phyloP scores from a whole-genome alignment of 441 rosid species.

The Viola pubescens region DNA sequence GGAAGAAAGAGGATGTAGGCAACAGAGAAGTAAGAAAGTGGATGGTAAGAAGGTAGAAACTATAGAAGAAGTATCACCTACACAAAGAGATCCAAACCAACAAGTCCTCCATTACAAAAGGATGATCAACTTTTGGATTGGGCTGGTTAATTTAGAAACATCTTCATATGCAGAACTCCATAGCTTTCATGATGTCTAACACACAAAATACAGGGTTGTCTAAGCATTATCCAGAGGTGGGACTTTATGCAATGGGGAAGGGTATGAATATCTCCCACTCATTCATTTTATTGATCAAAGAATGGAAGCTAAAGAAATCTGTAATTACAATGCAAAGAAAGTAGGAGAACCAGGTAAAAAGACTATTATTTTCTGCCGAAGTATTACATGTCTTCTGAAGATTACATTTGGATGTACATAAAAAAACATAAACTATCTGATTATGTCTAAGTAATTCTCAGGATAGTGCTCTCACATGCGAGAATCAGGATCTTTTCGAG shows the following conservation, averaged over 20 bases:
- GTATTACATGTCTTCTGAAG: background rate
- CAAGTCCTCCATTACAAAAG: background rate
- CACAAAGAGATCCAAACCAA: no score
- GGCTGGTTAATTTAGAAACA: background rate
- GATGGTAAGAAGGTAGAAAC: no score
- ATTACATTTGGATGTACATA: background rate
- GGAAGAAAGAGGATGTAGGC: background rate
- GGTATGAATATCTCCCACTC: no score
- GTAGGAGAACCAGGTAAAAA: background rate
- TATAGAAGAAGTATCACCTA: no score
- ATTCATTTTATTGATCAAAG: background rate
- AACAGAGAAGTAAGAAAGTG: no score
- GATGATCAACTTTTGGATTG: background rate
- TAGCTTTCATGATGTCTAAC: background rate
- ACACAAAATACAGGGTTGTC: background rate
- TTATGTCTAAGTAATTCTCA: background rate
- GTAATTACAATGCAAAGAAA: background rate
- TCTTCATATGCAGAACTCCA: background rate
- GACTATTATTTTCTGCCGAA: no score
- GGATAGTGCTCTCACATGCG: slow-evolving; percentile 53
- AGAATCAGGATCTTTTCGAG: slow-evolving; percentile 89
- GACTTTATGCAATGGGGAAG: no score
- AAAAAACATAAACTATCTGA: background rate
- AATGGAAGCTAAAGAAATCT: background rate
- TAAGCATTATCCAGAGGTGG: background rate